A percentile compares a stretch with the other conserved stretches of the same genome.
phyloP scores from a whole-genome alignment of 768 basidiomycete genomes.

The Psilocybe tampanensis region DNA sequence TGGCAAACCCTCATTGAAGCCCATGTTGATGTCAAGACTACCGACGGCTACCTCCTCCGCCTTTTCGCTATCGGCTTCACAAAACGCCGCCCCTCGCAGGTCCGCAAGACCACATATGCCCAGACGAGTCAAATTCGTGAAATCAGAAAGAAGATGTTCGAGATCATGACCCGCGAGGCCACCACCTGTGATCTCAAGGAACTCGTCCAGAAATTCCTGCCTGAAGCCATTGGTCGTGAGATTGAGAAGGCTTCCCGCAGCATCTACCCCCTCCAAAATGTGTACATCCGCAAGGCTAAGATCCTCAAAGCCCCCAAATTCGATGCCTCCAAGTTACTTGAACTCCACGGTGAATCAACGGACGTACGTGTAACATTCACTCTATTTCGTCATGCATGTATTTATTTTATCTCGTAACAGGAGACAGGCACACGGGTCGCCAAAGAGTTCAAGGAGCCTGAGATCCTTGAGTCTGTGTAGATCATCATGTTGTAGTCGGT shows the following conservation, averaged over 20 bases:
- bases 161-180: conserved; percentile 96
- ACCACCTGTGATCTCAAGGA: conserved; percentile 97
- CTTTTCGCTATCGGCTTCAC: conserved; percentile 99
- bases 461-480: conserved; percentile 91
- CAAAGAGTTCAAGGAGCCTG: conserved; percentile 98
- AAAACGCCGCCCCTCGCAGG: conserved; percentile 93
- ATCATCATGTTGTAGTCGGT: conserved; percentile 38
- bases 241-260: conserved; percentile 97
- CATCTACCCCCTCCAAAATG: conserved; percentile 99
- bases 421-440: conserved; percentile 94
- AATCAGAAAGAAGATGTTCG: conserved; percentile 99
- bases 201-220: conserved; percentile 97
- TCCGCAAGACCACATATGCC: conserved; percentile 99
- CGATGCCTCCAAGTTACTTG: conserved; percentile 92
- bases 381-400: conserved; percentile 10
- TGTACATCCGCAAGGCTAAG: conserved; percentile 99
- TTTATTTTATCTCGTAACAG: conserved; percentile 37
- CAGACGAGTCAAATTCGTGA: conserved; percentile 93
- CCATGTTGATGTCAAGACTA: conserved; percentile 98
- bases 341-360: conserved; percentile 94
- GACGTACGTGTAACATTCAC: conserved; percentile 62
- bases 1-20: conserved; percentile 99
- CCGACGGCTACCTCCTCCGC: conserved; percentile 98
- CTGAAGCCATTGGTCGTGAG: conserved; percentile 98
- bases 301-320: conserved; percentile 98